phyloP scores from a whole-genome alignment of 2,329 filamentous ascomycete genomes.

The Alternaria tenuissima region DNA sequence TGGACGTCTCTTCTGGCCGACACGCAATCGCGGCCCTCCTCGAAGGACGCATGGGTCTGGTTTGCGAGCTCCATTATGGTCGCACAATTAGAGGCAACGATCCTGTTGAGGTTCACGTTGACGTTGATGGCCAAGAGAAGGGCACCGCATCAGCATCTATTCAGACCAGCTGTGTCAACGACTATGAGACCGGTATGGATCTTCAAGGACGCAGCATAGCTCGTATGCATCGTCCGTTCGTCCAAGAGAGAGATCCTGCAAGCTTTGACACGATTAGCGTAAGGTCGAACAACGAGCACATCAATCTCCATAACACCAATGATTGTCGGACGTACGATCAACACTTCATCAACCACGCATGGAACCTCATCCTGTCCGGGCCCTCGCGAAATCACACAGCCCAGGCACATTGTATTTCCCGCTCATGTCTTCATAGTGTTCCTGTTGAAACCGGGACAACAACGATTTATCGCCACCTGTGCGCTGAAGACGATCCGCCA shows the following conservation, averaged over 20 bases:
- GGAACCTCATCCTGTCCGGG: constrained; percentile 39
- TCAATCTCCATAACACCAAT: constrained; percentile 33
- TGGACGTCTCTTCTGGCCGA: constrained; percentile 66
- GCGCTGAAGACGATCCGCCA: constrained; percentile 68
- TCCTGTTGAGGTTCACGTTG: constrained; percentile 20
- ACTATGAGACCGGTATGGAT: constrained; percentile 13
- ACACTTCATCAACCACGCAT: constrained; percentile 42
- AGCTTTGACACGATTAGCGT: constrained; percentile 40
- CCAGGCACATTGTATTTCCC: not conserved
- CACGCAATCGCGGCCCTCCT: constrained; percentile 67
- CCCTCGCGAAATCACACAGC: not conserved
- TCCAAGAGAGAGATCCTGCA: constrained; percentile 8
- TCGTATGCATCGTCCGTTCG: not conserved
- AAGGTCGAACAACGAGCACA: constrained; percentile 30
- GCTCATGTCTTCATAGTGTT: constrained; percentile 21
- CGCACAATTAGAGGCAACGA: not conserved
- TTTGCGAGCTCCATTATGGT: constrained; percentile 59
- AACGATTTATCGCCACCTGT: constrained; percentile 62
- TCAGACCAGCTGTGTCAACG: constrained; percentile 18
- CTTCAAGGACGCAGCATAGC: constrained; percentile 11
- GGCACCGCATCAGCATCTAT: constrained; percentile 20
- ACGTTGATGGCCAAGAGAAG: constrained; percentile 17
- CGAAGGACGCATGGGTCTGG: constrained; percentile 67
- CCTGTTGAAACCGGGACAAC: constrained; percentile 44
- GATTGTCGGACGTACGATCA: constrained; percentile 29